A percentile compares a stretch with the other conserved stretches of the same genome.
These are phyloP conservation scores for Phoma herbarum DNA, from an alignment of 2,329 filamentous ascomycete genomes.

Conservation along the genomic window DNA sequence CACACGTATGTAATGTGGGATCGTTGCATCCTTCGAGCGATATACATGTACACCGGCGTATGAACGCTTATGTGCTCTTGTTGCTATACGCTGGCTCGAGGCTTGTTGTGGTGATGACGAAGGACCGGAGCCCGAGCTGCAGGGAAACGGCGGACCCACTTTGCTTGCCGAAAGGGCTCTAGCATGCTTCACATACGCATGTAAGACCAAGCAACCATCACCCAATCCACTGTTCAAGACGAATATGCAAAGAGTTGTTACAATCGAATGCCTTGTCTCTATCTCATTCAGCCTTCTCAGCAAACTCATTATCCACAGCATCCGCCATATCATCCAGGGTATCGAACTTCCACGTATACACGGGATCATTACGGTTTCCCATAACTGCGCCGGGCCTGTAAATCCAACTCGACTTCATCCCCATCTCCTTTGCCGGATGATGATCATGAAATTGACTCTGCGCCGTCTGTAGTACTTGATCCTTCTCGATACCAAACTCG, in stretches of 20 bases:
- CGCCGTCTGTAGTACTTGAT: conserved; percentile 71
- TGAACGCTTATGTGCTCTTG: not conserved
- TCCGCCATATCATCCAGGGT: conserved; percentile 69
- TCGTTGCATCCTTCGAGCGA: not conserved
- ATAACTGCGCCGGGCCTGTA: conserved; percentile 60
- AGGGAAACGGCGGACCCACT: conserved; percentile 2
- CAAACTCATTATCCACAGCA: conserved; percentile 56
- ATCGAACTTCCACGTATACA: conserved; percentile 63
- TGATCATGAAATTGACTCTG: conserved; percentile 74
- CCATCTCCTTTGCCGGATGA: conserved; percentile 68
- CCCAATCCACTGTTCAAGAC: not conserved
- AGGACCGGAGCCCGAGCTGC: not conserved
- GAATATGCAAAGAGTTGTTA: too few species aligned
- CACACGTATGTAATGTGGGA: not conserved
- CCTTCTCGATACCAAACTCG: conserved; percentile 65
- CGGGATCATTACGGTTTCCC: conserved; percentile 56
- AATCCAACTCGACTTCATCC: conserved; percentile 72
- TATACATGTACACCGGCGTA: not conserved
- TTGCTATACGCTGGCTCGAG: not conserved
- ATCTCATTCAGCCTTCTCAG: not conserved
- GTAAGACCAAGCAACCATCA: too few species aligned
- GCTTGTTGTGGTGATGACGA: not conserved
- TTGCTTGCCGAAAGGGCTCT: not conserved
- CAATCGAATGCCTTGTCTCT: too few species aligned
- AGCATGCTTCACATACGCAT: too few species aligned